Evolutionary conservation across 2,329 filamentous ascomycete genomes (phyloP), one percentile per base, ranked within the genome.

Genomic region (Penicillium sp.): DNA sequence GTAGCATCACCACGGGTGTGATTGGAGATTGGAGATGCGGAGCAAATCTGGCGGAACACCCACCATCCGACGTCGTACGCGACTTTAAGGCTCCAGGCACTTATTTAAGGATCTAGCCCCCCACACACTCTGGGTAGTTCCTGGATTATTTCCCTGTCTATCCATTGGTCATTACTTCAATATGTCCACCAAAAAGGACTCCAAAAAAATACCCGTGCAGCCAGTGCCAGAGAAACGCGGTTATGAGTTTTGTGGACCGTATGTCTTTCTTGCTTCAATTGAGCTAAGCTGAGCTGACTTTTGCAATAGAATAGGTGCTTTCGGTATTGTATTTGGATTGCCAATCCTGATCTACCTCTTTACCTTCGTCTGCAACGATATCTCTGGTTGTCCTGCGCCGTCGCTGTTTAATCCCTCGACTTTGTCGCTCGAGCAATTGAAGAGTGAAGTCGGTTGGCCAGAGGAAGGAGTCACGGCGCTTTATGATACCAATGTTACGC

Each of bases 301-400:
- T 46, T 29, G 45, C 34, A 44, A 50, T 63, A 95, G 92, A 53
- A 80, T 87, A 41, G 92, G 92, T 55, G 91, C 90, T 36, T 84
- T 88, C 59, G 83, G 78, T 60, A 90, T 97, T 69, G 89, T 89
- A 8, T 88, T 95, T 67, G 87, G 87, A 55, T 85, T 97, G 0
- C 93, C 93, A 0, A 59, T 92, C 41, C 82, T 92, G 62, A 84
- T 91, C 66, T 96, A 94, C 76, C 72, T 87, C 66, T 88, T 93
- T 70, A 83, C 87, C 46, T 96, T 97, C 71, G 80, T 88, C 68
- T 97, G 93, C 82, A 97, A 97, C 78, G 92, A 97, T 73, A 80
- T 95, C 62, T 88, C 91, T 9, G 93, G 94, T 57, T 97, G 94
- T 71, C 94, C 93, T 46, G 87, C 90, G 3, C 91, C 92, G 4